A percentile compares a stretch with the other conserved stretches of the same genome.
Conservation (phyloP, 345 rosid species). For the Fremontodendron californicum region DNA sequence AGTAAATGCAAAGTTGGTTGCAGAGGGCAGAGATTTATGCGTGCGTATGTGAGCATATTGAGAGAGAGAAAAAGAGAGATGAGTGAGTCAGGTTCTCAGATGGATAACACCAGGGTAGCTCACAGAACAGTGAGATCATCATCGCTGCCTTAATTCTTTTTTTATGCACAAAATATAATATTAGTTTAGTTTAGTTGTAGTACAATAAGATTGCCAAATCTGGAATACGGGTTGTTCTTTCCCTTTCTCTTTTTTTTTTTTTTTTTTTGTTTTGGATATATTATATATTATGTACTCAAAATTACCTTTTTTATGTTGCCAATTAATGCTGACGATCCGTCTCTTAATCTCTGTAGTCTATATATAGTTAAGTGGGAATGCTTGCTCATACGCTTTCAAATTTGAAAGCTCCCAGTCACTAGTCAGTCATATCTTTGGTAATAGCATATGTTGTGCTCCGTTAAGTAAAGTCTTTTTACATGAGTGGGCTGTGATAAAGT, state of each 20-base stretch:
- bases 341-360: background rate
- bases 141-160: background rate
- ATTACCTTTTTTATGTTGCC: background rate
- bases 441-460: background rate
- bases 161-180: background rate
- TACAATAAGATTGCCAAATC: background rate
- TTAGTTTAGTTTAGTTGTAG: background rate
- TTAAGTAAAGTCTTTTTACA: background rate
- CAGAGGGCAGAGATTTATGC: conserved; percentile 35
- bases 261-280: background rate
- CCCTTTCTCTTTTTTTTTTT: background rate
- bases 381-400: background rate
- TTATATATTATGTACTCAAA: no score
- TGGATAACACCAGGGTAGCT: background rate
- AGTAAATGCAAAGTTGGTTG: conserved; percentile 25
- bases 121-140: conserved; percentile 15
- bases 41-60: conserved; percentile 34
- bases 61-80: background rate
- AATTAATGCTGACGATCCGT: background rate
- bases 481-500: background rate
- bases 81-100: background rate
- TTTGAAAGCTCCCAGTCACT: background rate
- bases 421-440: conserved; percentile 8
- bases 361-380: background rate
- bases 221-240: background rate